Evolutionary conservation across 1,284 basidiomycete species (phyloP).

Genomic region (Fistulinella cinereoalba): DNA sequence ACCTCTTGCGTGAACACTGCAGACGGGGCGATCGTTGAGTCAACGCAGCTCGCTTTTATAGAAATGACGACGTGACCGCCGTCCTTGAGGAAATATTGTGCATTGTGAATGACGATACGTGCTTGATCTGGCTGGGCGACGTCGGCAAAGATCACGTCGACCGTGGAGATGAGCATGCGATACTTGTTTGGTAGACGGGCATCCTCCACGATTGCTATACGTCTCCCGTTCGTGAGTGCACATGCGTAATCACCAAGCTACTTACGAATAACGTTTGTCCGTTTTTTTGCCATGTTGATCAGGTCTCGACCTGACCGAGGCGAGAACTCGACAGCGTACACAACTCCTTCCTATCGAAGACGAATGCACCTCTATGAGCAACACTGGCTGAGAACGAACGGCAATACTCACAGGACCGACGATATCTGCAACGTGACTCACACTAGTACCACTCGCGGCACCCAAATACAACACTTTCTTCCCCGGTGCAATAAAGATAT

Average conservation of each 20-base stretch:
- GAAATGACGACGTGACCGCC: slow-evolving; percentile 93
- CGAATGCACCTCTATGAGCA: slow-evolving; percentile 3
- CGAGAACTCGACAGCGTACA: slow-evolving; percentile 99
- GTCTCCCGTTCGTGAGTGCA: neutral
- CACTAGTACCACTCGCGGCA: slow-evolving; percentile 95
- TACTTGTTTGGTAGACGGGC: slow-evolving; percentile 94
- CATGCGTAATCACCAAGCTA: slow-evolving; percentile 15
- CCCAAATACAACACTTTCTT: slow-evolving; percentile 98
- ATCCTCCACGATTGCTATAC: slow-evolving; percentile 96
- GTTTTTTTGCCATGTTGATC: slow-evolving; percentile 99
- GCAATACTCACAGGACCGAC: slow-evolving; percentile 80
- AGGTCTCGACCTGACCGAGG: slow-evolving; percentile 95
- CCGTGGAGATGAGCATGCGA: slow-evolving; percentile 90
- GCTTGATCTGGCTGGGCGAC: slow-evolving; percentile 99
- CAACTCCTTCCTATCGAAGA: slow-evolving; percentile 76
- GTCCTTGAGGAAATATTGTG: slow-evolving; percentile 96
- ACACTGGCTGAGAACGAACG: slow-evolving; percentile 7
- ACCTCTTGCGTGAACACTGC: slow-evolving; percentile 91
- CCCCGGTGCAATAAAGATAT: slow-evolving; percentile 93
- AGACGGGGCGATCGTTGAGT: slow-evolving; percentile 89
- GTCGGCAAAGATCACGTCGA: slow-evolving; percentile 97
- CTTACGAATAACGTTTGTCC: slow-evolving; percentile 98
- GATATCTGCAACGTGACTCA: slow-evolving; percentile 97
- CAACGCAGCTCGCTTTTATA: slow-evolving; percentile 99
- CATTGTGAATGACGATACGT: slow-evolving; percentile 91